phyloP scores from a whole-genome alignment of 73 alveolate genomes.

The Paramecium tetraurelia region DNA sequence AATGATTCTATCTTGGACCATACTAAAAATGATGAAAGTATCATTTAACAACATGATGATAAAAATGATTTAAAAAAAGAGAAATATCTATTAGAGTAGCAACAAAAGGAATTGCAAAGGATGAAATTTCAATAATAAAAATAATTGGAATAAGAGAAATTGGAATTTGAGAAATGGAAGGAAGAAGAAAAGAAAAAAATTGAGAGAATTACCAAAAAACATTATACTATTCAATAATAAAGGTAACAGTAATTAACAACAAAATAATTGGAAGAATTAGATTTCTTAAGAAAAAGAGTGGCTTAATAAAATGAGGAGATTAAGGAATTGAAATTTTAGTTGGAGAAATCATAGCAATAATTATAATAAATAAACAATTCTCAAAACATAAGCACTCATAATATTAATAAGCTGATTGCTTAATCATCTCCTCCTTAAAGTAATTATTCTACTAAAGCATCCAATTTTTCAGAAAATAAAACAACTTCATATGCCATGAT shows the following conservation, averaged over 20 bases:
- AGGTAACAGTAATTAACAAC: background rate
- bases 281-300: slow-evolving; percentile 1
- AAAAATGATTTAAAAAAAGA: slow-evolving; percentile 45
- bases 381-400: background rate
- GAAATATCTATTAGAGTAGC: slow-evolving; percentile 12
- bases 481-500: background rate
- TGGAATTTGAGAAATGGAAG: slow-evolving; percentile 53
- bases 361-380: background rate
- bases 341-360: slow-evolving; percentile 77
- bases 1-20: background rate
- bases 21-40: background rate
- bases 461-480: background rate
- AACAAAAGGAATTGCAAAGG: background rate
- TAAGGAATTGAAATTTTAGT: slow-evolving; percentile 79
- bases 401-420: background rate
- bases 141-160: slow-evolving; percentile 24
- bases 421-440: background rate
- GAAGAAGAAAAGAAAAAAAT: slow-evolving; percentile 58
- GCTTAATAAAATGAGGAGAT: slow-evolving; percentile 87
- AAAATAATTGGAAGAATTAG: slow-evolving; percentile 14
- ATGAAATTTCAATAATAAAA: background rate
- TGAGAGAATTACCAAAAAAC: background rate
- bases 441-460: background rate
- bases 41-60: background rate
- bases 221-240: background rate